Conservation (phyloP, 1,284 basidiomycete species). For the Austroboletus novae-zelandiae region DNA sequence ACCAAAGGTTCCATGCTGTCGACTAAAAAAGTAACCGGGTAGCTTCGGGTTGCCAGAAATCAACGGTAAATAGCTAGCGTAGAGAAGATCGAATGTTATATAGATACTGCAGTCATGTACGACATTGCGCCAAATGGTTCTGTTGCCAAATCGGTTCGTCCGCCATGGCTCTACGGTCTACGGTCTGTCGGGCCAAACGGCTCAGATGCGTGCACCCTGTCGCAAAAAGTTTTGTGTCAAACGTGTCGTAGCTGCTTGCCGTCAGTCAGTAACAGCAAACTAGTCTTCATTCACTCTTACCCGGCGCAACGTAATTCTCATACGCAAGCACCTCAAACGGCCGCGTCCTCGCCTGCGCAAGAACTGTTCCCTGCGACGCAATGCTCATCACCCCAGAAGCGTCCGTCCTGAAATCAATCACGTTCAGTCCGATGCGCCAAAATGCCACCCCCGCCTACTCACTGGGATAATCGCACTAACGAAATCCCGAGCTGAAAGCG, state of each 20-base stretch:
- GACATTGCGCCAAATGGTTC: constrained; percentile 6
- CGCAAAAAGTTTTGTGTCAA: constrained; percentile 68
- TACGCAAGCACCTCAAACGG: constrained; percentile 76
- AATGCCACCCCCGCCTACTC: constrained; percentile 35
- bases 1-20: constrained; percentile 15
- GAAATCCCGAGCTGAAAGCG: constrained; percentile 74
- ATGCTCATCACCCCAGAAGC: constrained; percentile 47
- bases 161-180: constrained; percentile 30
- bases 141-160: constrained; percentile 4
- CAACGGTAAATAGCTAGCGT: constrained; percentile 25
- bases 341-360: constrained; percentile 68
- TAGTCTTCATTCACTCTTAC: constrained; percentile 47
- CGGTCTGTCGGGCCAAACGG: constrained; percentile 39
- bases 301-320: constrained; percentile 72
- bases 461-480: constrained; percentile 77
- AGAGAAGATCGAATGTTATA: constrained; percentile 30
- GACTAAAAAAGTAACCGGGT: constrained; percentile 5
- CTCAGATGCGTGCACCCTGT: constrained; percentile 76
- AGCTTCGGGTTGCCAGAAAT: constrained; percentile 7
- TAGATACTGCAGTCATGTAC: constrained; percentile 16
- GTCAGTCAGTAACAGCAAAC: constrained; percentile 23
- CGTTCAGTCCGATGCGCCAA: constrained; percentile 18
- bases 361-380: constrained; percentile 51
- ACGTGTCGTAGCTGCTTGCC: constrained; percentile 34
- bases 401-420: constrained; percentile 42